phyloP scores from a whole-genome alignment of 2,329 filamentous ascomycete species.

The Calonectria pauciramosa region DNA sequence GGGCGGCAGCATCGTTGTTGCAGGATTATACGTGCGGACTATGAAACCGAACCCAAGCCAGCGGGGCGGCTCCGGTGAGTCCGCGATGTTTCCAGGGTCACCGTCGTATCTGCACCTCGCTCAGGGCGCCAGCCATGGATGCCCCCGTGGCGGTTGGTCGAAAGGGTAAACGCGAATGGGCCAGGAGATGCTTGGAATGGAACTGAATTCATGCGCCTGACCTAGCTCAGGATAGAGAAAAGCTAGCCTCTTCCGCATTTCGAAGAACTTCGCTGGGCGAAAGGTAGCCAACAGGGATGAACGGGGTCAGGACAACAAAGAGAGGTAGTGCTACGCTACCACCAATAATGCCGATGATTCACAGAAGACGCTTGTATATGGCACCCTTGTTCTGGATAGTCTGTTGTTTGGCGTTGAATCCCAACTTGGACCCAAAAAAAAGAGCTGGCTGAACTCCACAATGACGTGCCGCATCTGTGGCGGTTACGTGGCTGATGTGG shows the following conservation, averaged over 20 bases:
- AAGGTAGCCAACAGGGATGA: not conserved
- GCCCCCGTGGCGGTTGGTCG: slow-evolving; percentile 28
- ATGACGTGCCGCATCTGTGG: not conserved
- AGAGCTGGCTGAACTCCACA: not conserved
- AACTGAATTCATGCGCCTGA: slow-evolving; percentile 19
- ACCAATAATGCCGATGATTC: not conserved
- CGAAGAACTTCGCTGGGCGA: not conserved
- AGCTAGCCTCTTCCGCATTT: slow-evolving; percentile 10
- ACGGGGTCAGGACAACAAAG: not conserved
- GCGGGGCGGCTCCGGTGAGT: slow-evolving; percentile 36
- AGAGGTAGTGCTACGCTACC: not conserved
- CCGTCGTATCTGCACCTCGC: slow-evolving; percentile 30
- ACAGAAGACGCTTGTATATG: not conserved
- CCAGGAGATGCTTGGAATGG: slow-evolving; percentile 12
- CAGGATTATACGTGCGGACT: slow-evolving; percentile 25
- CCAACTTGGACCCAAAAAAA: not conserved
- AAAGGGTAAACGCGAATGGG: slow-evolving; percentile 36
- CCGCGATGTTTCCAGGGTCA: slow-evolving; percentile 30
- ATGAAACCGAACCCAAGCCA: slow-evolving; percentile 35
- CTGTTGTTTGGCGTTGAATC: not conserved
- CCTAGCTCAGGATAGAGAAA: slow-evolving; percentile 12
- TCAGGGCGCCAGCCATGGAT: slow-evolving; percentile 23
- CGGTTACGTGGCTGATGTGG: not conserved
- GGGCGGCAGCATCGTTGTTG: not conserved
- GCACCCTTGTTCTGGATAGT: not conserved